Evolutionary conservation across 106 monocot species (phyloP).

Genomic region (Iris macrosiphon): DNA sequence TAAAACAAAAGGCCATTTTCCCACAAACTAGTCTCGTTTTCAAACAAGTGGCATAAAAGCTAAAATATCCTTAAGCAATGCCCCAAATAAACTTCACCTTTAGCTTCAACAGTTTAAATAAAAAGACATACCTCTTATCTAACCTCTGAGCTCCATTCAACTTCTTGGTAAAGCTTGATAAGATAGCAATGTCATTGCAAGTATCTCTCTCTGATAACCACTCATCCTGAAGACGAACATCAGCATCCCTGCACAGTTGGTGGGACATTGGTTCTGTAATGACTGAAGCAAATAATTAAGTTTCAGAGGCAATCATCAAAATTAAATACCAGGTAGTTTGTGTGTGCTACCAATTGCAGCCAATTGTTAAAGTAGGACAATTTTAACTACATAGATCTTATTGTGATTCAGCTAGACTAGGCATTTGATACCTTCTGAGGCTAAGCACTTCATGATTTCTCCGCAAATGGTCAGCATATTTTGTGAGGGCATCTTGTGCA

Average conservation of each 20-base stretch:
- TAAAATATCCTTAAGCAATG: too few species aligned
- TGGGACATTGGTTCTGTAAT: too few species aligned
- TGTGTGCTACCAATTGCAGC: too few species aligned
- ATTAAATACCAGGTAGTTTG: too few species aligned
- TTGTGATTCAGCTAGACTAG: too few species aligned
- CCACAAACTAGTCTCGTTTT: too few species aligned
- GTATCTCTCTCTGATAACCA: constrained; percentile 70
- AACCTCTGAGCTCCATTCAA: constrained; percentile 21
- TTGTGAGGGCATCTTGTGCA: constrained; percentile 86
- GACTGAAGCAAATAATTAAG: too few species aligned
- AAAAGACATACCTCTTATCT: constrained; percentile 12
- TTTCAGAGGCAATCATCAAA: too few species aligned
- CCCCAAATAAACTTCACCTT: too few species aligned
- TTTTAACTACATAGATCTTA: background rate
- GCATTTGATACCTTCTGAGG: constrained; percentile 57
- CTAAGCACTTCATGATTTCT: constrained; percentile 80
- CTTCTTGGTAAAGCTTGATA: constrained; percentile 41
- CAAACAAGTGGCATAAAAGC: too few species aligned
- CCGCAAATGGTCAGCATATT: constrained; percentile 82
- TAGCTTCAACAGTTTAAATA: too few species aligned
- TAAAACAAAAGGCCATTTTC: too few species aligned
- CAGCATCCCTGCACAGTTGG: constrained; percentile 47
- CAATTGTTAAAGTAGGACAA: background rate
- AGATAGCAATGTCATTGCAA: constrained; percentile 40
- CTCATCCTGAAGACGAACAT: constrained; percentile 51